A percentile compares a stretch with the other conserved stretches of the same genome.
Conservation (phyloP, 2,329 filamentous ascomycete species). For the Diaporthe ampelina region DNA sequence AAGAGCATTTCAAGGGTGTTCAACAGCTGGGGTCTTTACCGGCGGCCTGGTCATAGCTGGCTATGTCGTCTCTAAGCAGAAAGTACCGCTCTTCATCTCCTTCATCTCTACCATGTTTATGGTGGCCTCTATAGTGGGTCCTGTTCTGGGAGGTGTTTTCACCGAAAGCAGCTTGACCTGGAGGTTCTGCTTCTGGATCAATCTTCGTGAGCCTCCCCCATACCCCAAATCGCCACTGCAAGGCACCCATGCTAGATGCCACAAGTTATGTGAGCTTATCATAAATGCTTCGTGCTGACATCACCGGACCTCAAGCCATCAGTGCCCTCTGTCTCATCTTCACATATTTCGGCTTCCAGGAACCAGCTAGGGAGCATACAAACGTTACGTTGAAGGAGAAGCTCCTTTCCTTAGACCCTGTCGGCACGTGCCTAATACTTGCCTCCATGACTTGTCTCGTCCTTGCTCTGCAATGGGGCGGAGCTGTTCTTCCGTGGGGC, state of each 20-base stretch:
- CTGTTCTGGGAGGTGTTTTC: slow-evolving; percentile 28
- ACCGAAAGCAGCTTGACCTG: slow-evolving; percentile 35
- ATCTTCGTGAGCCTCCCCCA: slow-evolving; percentile 21
- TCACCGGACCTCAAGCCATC: neutral
- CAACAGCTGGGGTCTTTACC: slow-evolving; percentile 28
- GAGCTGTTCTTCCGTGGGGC: slow-evolving; percentile 18
- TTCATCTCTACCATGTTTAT: slow-evolving; percentile 29
- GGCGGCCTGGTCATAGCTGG: slow-evolving; percentile 28
- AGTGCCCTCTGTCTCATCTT: slow-evolving; percentile 24
- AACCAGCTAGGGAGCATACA: neutral
- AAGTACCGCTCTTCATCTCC: slow-evolving; percentile 24
- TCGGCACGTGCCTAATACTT: slow-evolving; percentile 26
- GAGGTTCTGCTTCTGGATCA: slow-evolving; percentile 39
- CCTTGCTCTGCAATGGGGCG: slow-evolving; percentile 36
- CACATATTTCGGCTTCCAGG: neutral
- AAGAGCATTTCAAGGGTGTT: slow-evolving; percentile 22
- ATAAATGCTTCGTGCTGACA: neutral
- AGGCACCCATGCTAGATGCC: too few relatives aligned
- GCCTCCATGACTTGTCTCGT: slow-evolving; percentile 31
- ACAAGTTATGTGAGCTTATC: too few relatives aligned
- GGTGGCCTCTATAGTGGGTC: slow-evolving; percentile 35
- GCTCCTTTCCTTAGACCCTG: slow-evolving; percentile 8
- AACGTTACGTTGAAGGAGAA: slow-evolving; percentile 15
- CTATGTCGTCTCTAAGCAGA: slow-evolving; percentile 26
- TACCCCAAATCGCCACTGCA: neutral